Evolutionary conservation across 78 protist species (phyloP).

Genomic region (Dictyostelium brefeldianum): DNA sequence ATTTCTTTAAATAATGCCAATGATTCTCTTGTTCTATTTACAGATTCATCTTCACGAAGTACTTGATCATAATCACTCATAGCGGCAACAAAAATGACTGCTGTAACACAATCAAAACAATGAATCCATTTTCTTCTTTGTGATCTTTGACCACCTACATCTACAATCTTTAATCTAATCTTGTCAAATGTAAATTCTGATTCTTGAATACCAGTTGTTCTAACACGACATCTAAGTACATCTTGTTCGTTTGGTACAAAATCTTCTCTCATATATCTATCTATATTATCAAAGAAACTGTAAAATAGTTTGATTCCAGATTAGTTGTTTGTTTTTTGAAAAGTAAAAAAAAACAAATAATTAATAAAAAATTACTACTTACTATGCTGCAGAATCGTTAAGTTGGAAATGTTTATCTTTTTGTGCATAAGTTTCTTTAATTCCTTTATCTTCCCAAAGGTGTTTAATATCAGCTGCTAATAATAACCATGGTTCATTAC

Average conservation of each 20-base stretch:
- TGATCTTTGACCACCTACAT: constrained; percentile 95
- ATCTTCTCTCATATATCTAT: constrained; percentile 69
- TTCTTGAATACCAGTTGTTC: constrained; percentile 90
- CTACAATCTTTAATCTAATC: constrained; percentile 84
- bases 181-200: constrained; percentile 71
- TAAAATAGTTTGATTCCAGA: not conserved
- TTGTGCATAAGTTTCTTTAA: constrained; percentile 68
- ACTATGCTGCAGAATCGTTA: constrained; percentile 86
- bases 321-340: not conserved
- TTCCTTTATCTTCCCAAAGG: constrained; percentile 83
- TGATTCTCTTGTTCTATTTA: constrained; percentile 86
- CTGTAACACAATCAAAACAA: constrained; percentile 92
- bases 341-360: not conserved
- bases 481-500: constrained; percentile 80
- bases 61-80: constrained; percentile 87
- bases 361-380: constrained; percentile 18
- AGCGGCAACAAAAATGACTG: constrained; percentile 86
- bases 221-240: constrained; percentile 88
- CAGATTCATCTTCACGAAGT: constrained; percentile 87
- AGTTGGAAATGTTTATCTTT: constrained; percentile 85
- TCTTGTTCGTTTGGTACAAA: constrained; percentile 88
- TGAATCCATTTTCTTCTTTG: constrained; percentile 94
- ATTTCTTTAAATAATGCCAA: constrained; percentile 85
- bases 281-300: constrained; percentile 83
- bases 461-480: constrained; percentile 77